Evolutionary conservation across 805 yeast species (phyloP).

Genomic region (Candida golubevii): DNA sequence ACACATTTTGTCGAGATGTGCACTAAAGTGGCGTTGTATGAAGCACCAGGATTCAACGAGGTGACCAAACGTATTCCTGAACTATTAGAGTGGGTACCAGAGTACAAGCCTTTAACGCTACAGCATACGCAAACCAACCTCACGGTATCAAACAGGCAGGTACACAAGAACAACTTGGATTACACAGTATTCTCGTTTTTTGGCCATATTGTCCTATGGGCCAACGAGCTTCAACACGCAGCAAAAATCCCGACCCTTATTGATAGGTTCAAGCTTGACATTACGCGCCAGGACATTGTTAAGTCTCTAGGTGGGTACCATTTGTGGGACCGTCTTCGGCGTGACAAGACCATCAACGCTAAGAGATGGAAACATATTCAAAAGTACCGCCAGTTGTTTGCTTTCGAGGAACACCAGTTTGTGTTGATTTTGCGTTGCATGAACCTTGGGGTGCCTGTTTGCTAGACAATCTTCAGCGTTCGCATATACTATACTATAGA

Average conservation of each 20-base stretch:
- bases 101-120: conserved; percentile 29
- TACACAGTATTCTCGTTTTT: conserved; percentile 35
- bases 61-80: conserved; percentile 23
- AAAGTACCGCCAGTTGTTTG: conserved; percentile 33
- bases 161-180: conserved; percentile 35
- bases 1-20: conserved; percentile 28
- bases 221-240: conserved; percentile 22
- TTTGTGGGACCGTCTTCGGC: conserved; percentile 37
- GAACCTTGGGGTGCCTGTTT: conserved; percentile 18
- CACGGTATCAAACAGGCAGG: conserved; percentile 31
- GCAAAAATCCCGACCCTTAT: conserved; percentile 8
- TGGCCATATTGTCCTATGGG: conserved; percentile 39
- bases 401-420: conserved; percentile 38
- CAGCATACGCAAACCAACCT: conserved; percentile 29
- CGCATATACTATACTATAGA: too few species aligned
- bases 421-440: conserved; percentile 33
- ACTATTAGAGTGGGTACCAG: conserved; percentile 26
- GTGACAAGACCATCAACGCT: conserved; percentile 31
- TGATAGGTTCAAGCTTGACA: conserved; percentile 19
- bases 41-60: conserved; percentile 31
- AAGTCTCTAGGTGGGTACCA: conserved; percentile 35
- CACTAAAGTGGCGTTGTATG: conserved; percentile 32
- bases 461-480: not conserved
- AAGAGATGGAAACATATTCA: conserved; percentile 41
- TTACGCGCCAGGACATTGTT: conserved; percentile 16